Base-by-base conservation (phyloP, 2,329 filamentous ascomycete genomes). In the Madurella mycetomatis region DNA sequence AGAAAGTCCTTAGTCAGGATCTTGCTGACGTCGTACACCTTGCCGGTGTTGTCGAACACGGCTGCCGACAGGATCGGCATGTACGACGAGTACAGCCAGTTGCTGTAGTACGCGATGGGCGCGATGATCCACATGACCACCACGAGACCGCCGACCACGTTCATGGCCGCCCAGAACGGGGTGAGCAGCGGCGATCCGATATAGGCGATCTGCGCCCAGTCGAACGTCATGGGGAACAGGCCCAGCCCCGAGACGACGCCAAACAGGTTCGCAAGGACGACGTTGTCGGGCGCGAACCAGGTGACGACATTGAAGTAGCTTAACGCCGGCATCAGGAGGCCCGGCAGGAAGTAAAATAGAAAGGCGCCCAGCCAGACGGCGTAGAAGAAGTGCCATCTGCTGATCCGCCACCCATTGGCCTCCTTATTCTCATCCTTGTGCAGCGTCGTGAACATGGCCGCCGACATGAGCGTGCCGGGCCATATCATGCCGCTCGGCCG, bases 241-340 rank as follows among this genome's bases (percentile, higher is more conserved):
- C 90, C 90, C 13, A 95, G 78, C 2, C 90, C 90, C 1, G 90
- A 92, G n/a, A 84, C 81, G 15, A 92, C 87, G 15, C 90, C 90
- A 66, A 95, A 95, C 60, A 95, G 74, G 68, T 95, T 95, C 31
- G 90, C 87, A 43, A 95, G 75, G 2, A 95, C 84, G n/a, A 94
- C 87, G 62, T 87, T 95, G 60, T 90, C 85, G 0, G 90, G 90
- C 2, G 88, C 88, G 68, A 92, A 88, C 90, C 89, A 95, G 13
- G 90, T 95, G 55, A 95, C 76, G 59, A 92, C 86, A 67, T 85
- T 95, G 76, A 95, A 95, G 70, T 92, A 94, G 70, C 88, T 92
- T 62, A 95, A 76, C 0, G 88, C 90, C 7, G 89, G 89, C 75
- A 94, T 86, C 45, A 95, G 74, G 12, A 95, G 77, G 4, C 90